Percentiles rank a stretch among this genome's conserved stretches.
Conservation (phyloP, 1,284 basidiomycete species). For the Schizopora paradoxa region DNA sequence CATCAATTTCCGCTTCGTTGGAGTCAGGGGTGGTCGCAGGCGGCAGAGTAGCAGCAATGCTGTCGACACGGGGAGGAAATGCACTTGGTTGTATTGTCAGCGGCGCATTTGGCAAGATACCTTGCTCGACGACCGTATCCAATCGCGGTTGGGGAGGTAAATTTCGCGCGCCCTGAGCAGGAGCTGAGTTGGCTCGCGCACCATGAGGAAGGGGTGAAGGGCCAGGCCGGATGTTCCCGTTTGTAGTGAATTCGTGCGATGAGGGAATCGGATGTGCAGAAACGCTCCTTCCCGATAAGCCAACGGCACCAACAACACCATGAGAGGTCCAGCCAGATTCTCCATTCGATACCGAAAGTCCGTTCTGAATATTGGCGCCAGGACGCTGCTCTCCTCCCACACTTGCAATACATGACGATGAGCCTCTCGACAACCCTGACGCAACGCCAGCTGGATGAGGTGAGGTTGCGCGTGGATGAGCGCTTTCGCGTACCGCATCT, state of each 20-base stretch:
- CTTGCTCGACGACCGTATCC: too few species aligned
- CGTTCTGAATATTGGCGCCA: neutral
- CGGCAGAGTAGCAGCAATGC: neutral
- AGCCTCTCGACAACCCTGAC: neutral
- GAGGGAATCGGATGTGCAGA: too few species aligned
- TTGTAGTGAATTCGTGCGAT: too few species aligned
- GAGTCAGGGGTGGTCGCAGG: conserved; percentile 1
- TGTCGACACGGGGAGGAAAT: neutral
- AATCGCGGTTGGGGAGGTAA: too few species aligned
- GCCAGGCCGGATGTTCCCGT: too few species aligned
- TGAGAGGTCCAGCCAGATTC: neutral
- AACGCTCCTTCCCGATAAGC: too few species aligned
- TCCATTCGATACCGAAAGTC: neutral
- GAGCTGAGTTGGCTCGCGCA: too few species aligned
- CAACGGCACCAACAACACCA: neutral
- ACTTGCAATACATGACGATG: conserved; percentile 1
- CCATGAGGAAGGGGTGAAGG: too few species aligned
- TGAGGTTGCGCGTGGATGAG: neutral
- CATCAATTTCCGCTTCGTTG: neutral
- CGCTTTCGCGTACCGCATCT: neutral
- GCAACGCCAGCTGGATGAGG: neutral
- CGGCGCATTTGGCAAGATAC: too few species aligned
- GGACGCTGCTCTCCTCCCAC: neutral
- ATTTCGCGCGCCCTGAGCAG: too few species aligned
- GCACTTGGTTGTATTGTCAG: neutral